These are phyloP conservation scores for Cardamine chenopodiifolia DNA, from an alignment of 345 rosid species.

Conservation along the genomic window DNA sequence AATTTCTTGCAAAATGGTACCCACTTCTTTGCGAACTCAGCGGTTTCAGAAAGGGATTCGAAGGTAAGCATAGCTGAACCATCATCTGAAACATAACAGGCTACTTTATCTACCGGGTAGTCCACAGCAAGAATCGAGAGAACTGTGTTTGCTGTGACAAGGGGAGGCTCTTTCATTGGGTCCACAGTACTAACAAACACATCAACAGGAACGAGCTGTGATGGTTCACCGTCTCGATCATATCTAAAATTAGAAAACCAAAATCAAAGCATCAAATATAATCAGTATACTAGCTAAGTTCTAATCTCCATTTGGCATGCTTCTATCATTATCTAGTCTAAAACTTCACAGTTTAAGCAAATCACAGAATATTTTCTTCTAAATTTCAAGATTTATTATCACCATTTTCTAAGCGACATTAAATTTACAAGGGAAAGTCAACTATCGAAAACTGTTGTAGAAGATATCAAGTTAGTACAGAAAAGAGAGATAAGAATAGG, in stretches of 20 bases:
- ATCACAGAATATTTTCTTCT: neutral
- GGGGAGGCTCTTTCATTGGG: constrained; percentile 98
- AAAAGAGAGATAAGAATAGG: constrained; percentile 1
- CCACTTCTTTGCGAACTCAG: constrained; percentile 99
- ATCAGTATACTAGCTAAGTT: constrained; percentile 4
- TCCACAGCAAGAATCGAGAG: constrained; percentile 97
- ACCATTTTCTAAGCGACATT: neutral
- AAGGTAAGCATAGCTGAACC: constrained; percentile 99
- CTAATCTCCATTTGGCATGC: constrained; percentile 2
- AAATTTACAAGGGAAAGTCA: constrained; percentile 2
- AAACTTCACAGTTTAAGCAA: constrained; percentile 3
- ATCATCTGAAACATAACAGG: constrained; percentile 99
- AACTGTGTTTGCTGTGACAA: constrained; percentile 95
- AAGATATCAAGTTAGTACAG: constrained; percentile 1
- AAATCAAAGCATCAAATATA: constrained; percentile 7
- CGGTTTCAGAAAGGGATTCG: constrained; percentile 98
- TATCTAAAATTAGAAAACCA: constrained; percentile 55
- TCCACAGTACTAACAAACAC: constrained; percentile 99
- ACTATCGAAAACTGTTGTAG: neutral
- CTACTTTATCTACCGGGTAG: constrained; percentile 98
- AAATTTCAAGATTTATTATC: neutral
- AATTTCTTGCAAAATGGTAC: constrained; percentile 99
- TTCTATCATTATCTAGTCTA: constrained; percentile 13
- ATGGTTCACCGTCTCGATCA: constrained; percentile 98
- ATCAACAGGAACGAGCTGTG: constrained; percentile 92